phyloP scores from a whole-genome alignment of 73 alveolate species.

The Stentor roeselii region DNA sequence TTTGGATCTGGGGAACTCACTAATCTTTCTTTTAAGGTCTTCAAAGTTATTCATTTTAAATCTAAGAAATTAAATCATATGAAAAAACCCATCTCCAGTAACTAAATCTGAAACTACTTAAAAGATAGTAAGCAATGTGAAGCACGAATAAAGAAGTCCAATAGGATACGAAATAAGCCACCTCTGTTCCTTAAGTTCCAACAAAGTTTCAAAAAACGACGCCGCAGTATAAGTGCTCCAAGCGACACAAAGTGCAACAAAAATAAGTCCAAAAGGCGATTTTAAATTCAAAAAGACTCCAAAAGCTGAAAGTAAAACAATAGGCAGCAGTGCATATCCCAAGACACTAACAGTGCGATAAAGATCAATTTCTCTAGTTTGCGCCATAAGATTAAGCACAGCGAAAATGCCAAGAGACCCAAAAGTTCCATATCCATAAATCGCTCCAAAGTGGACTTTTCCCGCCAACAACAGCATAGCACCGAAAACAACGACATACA shows the following conservation, averaged over 20 bases:
- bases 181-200: slow-evolving; percentile 75
- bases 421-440: slow-evolving; percentile 79
- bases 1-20: no score
- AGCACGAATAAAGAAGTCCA: slow-evolving; percentile 70
- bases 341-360: slow-evolving; percentile 80
- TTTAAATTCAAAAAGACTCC: slow-evolving; percentile 58
- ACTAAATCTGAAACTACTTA: no score
- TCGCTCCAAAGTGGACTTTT: slow-evolving; percentile 85
- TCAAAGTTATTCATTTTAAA: no score
- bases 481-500: slow-evolving; percentile 74
- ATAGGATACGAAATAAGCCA: slow-evolving; percentile 85
- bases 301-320: slow-evolving; percentile 68
- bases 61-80: no score
- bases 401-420: slow-evolving; percentile 77
- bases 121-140: slow-evolving; percentile 76
- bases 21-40: no score
- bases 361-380: slow-evolving; percentile 64
- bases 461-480: slow-evolving; percentile 65
- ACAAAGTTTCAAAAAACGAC: slow-evolving; percentile 75
- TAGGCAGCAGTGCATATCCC: slow-evolving; percentile 83
- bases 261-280: slow-evolving; percentile 56
- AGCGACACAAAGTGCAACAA: slow-evolving; percentile 48
- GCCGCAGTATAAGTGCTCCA: slow-evolving; percentile 85
- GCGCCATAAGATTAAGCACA: slow-evolving; percentile 67
- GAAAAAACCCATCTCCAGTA: no score